Base-by-base conservation (phyloP, 257 asterid species). In the Verbena officinalis region DNA sequence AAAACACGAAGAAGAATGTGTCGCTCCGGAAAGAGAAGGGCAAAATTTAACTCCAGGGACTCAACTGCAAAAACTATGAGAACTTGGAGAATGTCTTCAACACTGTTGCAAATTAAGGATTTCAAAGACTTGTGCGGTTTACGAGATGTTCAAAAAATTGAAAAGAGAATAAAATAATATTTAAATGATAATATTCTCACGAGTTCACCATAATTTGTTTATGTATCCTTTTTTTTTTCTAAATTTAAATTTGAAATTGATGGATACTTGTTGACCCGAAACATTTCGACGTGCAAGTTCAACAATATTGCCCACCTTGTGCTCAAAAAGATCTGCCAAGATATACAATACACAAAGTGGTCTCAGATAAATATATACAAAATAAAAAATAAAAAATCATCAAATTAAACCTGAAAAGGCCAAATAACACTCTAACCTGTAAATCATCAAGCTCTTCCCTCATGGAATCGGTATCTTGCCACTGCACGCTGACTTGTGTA, bases 241-340 rank as follows among this genome's bases (percentile, higher is more conserved):
- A 5, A 27, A 27, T 27, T 27, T 27, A 27, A 27, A 59, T 16
- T 44, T 21, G 27, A 60, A 42, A 69, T 34, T 27, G 69, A 65
- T 83, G 99, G 99, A 93, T 93, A 93, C 99, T 88, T 94, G 85
- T 88, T 94, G 74, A 94, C 95, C 24, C 99, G 88, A 81, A 94
- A 94, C 99, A 94, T 90, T 79, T 94, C 97, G 49, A 90, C 99
- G 42, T 94, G 99, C 87, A 94, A 82, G 80, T 94, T 94, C 73
- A 94, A 80, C 69, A 94, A 71, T 70, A 94, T 94, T 48, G 97
- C 96, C 99, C 99, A 94, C 83, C 97, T 83, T 9, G 97, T 88
- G 90, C 97, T 90, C 73, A 94, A 77, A 71, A 94, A 94, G 73
- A 90, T 86, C 99, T 94, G 97, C 71, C 79, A 76, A 67, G 67